phyloP scores from a whole-genome alignment of 164 flowering plant species.

The Platanus orientalis region DNA sequence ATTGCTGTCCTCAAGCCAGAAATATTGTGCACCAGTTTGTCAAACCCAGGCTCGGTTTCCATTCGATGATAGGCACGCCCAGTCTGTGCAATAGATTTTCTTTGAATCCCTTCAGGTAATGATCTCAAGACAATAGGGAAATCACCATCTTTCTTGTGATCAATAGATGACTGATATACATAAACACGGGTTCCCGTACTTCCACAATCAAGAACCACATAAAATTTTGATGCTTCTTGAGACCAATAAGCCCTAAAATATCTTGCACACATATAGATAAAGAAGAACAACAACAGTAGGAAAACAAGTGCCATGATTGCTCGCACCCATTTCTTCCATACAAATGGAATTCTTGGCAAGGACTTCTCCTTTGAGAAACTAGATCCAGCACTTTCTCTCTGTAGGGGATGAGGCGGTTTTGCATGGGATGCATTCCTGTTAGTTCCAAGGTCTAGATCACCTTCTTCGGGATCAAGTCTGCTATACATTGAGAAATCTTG shows the following conservation, averaged over 20 bases:
- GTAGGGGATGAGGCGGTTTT: slow-evolving; percentile 33
- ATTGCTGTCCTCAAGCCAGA: slow-evolving; percentile 72
- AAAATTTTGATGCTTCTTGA: slow-evolving; percentile 46
- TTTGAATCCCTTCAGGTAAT: slow-evolving; percentile 42
- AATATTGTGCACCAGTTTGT: slow-evolving; percentile 71
- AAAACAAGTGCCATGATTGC: slow-evolving; percentile 33
- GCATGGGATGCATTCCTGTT: slow-evolving; percentile 19
- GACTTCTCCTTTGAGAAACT: slow-evolving; percentile 85
- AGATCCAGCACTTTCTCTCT: slow-evolving; percentile 45
- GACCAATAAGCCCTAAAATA: slow-evolving; percentile 44
- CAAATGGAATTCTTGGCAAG: slow-evolving; percentile 32
- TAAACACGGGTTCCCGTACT: slow-evolving; percentile 94
- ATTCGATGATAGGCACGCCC: slow-evolving; percentile 90
- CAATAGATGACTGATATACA: slow-evolving; percentile 60
- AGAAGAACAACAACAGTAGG: slow-evolving; percentile 38
- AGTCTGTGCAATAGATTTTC: slow-evolving; percentile 39
- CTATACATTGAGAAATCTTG: slow-evolving; percentile 74
- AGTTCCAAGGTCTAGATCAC: slow-evolving; percentile 21
- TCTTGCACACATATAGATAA: slow-evolving; percentile 29
- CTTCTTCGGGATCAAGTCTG: slow-evolving; percentile 53
- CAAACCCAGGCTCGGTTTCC: slow-evolving; percentile 98
- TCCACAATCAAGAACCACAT: slow-evolving; percentile 91
- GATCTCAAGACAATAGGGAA: slow-evolving; percentile 64
- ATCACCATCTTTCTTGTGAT: slow-evolving; percentile 32
- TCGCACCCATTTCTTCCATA: slow-evolving; percentile 52